Evolutionary conservation across 1,284 basidiomycete genomes (phyloP).

Genomic region (Fomitopsis betulina): DNA sequence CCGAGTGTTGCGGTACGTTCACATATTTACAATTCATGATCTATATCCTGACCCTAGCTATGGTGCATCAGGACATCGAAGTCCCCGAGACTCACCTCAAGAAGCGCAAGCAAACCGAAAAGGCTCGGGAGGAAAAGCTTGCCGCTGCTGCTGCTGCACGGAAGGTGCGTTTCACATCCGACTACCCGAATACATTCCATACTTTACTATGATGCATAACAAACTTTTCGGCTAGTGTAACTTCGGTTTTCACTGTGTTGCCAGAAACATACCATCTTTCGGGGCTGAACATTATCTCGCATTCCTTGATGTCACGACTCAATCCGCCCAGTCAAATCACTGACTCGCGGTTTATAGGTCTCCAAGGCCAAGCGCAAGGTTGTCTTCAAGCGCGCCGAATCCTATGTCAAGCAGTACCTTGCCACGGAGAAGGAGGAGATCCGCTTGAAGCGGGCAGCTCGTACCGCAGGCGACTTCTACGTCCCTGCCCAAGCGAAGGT

Average conservation of each 20-base stretch:
- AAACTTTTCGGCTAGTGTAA: constrained; percentile 72
- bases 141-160: constrained; percentile 82
- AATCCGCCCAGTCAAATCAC: constrained; percentile 23
- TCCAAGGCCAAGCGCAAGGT: constrained; percentile 91
- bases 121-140: constrained; percentile 94
- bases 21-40: neutral
- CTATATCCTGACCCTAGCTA: constrained; percentile 8
- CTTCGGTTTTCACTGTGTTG: constrained; percentile 58
- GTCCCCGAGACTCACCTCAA: constrained; percentile 99
- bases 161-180: constrained; percentile 65
- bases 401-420: constrained; percentile 97
- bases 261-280: constrained; percentile 96
- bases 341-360: constrained; percentile 49
- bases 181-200: constrained; percentile 2
- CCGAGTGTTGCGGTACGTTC: constrained; percentile 66
- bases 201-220: constrained; percentile 77
- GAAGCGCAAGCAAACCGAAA: constrained; percentile 98
- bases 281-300: constrained; percentile 64
- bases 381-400: constrained; percentile 99
- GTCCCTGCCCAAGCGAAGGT: constrained; percentile 96
- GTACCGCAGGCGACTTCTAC: constrained; percentile 94
- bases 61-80: constrained; percentile 68
- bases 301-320: neutral
- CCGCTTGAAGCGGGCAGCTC: constrained; percentile 90
- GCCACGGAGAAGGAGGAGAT: constrained; percentile 95